These are phyloP conservation scores for Cladosporium velox DNA, from an alignment of 2,329 filamentous ascomycete species.

Conservation along the genomic window DNA sequence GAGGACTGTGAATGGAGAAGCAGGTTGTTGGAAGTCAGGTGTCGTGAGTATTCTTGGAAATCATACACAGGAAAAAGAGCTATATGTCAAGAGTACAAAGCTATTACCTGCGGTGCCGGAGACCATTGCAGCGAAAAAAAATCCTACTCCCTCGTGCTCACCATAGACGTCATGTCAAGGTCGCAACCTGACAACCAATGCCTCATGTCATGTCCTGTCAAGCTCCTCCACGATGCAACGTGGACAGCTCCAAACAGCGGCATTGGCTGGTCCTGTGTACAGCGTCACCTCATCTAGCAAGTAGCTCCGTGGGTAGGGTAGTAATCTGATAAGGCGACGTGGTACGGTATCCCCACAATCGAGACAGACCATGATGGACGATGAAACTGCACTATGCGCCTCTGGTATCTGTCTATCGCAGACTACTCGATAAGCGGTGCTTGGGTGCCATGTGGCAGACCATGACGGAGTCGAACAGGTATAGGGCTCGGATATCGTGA, in stretches of 20 bases:
- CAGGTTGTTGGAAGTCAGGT: background rate
- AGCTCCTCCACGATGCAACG: constrained; percentile 14
- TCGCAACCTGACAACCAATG: background rate
- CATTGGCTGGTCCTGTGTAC: constrained; percentile 14
- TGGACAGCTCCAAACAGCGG: constrained; percentile 3
- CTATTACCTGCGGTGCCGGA: background rate
- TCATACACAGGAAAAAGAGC: background rate
- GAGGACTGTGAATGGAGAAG: background rate
- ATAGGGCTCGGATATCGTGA: background rate
- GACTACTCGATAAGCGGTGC: background rate
- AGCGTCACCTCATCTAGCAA: constrained; percentile 6
- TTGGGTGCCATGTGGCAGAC: constrained; percentile 1
- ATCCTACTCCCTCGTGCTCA: background rate
- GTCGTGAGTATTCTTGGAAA: background rate
- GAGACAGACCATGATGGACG: background rate
- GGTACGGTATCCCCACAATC: constrained; percentile 6
- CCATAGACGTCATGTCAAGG: constrained; percentile 12
- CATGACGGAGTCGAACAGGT: background rate
- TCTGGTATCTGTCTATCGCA: constrained; percentile 1
- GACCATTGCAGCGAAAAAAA: background rate
- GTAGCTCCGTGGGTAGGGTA: constrained; percentile 15
- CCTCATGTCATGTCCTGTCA: background rate
- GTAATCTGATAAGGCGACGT: constrained; percentile 1
- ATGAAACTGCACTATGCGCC: constrained; percentile 11
- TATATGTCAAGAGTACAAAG: background rate